A percentile compares a stretch with the other conserved stretches of the same genome.
Conservation (phyloP, 805 yeast species). For the Yamadazyma akitaensis region DNA sequence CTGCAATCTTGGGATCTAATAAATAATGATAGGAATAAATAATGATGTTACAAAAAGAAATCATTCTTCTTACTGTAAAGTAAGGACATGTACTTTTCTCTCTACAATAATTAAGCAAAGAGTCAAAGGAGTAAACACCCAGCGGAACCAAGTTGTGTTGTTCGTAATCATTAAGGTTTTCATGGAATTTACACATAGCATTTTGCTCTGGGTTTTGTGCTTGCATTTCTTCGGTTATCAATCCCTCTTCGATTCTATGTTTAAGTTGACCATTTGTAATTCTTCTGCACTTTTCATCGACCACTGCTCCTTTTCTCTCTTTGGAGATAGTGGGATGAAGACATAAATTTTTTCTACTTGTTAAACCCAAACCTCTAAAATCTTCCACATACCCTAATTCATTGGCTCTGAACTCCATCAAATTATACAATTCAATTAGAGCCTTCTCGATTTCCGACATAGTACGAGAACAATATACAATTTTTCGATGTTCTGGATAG, state of each 20-base stretch:
- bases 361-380: constrained; percentile 89
- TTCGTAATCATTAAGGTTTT: constrained; percentile 78
- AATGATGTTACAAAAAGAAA: constrained; percentile 86
- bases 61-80: constrained; percentile 97
- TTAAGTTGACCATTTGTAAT: constrained; percentile 89
- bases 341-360: constrained; percentile 92
- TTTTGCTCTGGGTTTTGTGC: constrained; percentile 35
- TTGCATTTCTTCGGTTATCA: constrained; percentile 52
- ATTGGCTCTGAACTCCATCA: constrained; percentile 82
- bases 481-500: constrained; percentile 91
- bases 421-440: constrained; percentile 77
- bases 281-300: constrained; percentile 94
- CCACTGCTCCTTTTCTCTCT: constrained; percentile 87
- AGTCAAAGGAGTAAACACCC: constrained; percentile 94
- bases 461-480: constrained; percentile 97
- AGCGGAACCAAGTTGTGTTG: constrained; percentile 86
- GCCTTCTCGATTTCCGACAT: constrained; percentile 99
- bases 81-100: constrained; percentile 87
- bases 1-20: constrained; percentile 95
- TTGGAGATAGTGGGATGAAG: constrained; percentile 82
- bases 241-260: constrained; percentile 50
- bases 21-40: constrained; percentile 96
- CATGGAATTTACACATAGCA: constrained; percentile 81
- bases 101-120: constrained; percentile 72
- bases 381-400: constrained; percentile 87